Conservation (phyloP, 1,139 yeast genomes). For the Kodamaea arcana region DNA sequence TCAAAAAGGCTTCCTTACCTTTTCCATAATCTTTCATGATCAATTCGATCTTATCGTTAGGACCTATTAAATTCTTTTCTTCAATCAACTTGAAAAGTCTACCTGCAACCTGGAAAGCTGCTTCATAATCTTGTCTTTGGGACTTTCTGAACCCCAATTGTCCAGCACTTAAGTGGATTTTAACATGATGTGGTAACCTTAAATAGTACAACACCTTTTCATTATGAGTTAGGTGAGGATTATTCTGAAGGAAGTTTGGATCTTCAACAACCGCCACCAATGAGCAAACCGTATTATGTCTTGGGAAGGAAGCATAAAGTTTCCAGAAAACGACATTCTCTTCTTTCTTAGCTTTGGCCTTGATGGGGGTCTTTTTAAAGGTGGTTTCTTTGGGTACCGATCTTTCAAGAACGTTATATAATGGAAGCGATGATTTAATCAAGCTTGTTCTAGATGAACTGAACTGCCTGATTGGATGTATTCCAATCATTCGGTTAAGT, state of each 20-base stretch:
- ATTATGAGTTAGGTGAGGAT: slow-evolving; percentile 57
- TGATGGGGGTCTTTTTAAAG: neutral
- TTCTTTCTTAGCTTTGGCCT: slow-evolving; percentile 13
- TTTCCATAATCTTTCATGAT: slow-evolving; percentile 80
- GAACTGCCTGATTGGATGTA: slow-evolving; percentile 6
- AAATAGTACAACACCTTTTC: slow-evolving; percentile 75
- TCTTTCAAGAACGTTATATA: slow-evolving; percentile 1
- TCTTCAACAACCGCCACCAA: slow-evolving; percentile 71
- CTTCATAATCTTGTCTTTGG: slow-evolving; percentile 89
- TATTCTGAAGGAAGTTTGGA: slow-evolving; percentile 52
- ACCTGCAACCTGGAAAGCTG: slow-evolving; percentile 82
- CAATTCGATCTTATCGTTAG: slow-evolving; percentile 61
- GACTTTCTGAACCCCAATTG: slow-evolving; percentile 72
- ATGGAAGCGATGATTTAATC: neutral
- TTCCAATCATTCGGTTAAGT: slow-evolving; percentile 8
- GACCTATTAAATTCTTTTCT: slow-evolving; percentile 48
- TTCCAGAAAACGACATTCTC: slow-evolving; percentile 55
- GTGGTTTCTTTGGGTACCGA: neutral
- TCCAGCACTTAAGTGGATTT: slow-evolving; percentile 66
- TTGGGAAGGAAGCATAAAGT: slow-evolving; percentile 70
- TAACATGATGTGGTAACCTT: slow-evolving; percentile 74
- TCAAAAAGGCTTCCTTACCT: slow-evolving; percentile 83
- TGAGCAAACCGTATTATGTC: slow-evolving; percentile 80
- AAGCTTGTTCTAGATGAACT: neutral
- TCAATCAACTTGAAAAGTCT: slow-evolving; percentile 69